Evolutionary conservation across 768 basidiomycete genomes (phyloP).

Genomic region (Gloeophyllum trabeum): DNA sequence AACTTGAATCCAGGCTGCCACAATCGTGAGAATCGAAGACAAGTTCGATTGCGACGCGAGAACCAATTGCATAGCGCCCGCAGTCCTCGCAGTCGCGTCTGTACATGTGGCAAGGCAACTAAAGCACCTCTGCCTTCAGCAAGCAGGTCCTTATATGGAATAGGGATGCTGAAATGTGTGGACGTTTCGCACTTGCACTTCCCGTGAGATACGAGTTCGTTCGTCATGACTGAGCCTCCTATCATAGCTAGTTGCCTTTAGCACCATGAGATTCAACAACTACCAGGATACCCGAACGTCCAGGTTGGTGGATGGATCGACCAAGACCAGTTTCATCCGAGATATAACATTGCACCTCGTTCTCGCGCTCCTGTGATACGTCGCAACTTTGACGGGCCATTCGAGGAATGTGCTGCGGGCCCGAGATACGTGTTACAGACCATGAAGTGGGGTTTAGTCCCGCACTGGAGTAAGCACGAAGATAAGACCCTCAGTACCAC

Average conservation of each 20-base stretch:
- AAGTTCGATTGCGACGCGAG: no score
- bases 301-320: constrained; percentile 49
- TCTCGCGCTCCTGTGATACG: constrained; percentile 66
- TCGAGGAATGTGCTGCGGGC: constrained; percentile 7
- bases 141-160: no score
- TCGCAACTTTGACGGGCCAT: constrained; percentile 25
- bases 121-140: no score
- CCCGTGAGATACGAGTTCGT: constrained; percentile 24
- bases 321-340: constrained; percentile 40
- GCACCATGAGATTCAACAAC: constrained; percentile 16
- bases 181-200: constrained; percentile 46
- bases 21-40: no score
- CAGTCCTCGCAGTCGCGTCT: no score
- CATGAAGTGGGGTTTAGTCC: constrained; percentile 88
- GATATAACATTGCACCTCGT: constrained; percentile 82
- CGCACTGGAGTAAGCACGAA: constrained; percentile 74
- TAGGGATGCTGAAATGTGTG: constrained; percentile 35
- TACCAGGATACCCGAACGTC: constrained; percentile 31
- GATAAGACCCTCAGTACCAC: constrained; percentile 70
- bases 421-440: constrained; percentile 52
- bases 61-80: no score
- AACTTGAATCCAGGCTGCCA: no score
- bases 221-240: constrained; percentile 4
- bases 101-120: no score
- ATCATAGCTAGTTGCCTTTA: background rate